phyloP scores from a whole-genome alignment of 1,284 basidiomycete species.

The Exsudoporus floridanus region DNA sequence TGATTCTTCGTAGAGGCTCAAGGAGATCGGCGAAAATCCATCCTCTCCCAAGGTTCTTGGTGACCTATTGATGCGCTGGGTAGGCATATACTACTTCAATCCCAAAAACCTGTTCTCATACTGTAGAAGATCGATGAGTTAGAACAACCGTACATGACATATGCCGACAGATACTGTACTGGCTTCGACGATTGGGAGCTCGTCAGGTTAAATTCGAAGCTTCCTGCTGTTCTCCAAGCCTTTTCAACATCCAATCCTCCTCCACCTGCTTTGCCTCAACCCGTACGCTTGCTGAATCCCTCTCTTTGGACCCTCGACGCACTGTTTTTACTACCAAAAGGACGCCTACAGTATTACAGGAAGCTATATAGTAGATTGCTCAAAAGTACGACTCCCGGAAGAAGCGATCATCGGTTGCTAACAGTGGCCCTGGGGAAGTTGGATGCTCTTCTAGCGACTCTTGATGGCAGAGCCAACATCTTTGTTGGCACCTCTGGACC shows the following conservation, averaged over 20 bases:
- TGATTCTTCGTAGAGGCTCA: constrained; percentile 68
- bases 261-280: constrained; percentile 44
- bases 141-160: constrained; percentile 82
- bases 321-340: constrained; percentile 84
- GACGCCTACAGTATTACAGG: constrained; percentile 88
- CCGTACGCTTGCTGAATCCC: constrained; percentile 39
- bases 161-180: constrained; percentile 68
- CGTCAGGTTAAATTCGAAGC: constrained; percentile 72
- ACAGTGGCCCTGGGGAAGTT: constrained; percentile 80
- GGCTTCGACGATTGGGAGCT: constrained; percentile 86
- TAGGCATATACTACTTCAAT: constrained; percentile 37
- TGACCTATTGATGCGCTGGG: constrained; percentile 97
- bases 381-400: constrained; percentile 85
- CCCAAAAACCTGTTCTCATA: constrained; percentile 14
- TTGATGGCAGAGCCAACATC: constrained; percentile 59
- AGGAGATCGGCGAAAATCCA: constrained; percentile 91
- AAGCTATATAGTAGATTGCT: constrained; percentile 87
- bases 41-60: constrained; percentile 94
- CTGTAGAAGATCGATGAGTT: constrained; percentile 81
- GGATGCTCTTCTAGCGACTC: constrained; percentile 66
- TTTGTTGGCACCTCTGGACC: constrained; percentile 38
- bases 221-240: constrained; percentile 66
- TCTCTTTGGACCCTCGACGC: constrained; percentile 82
- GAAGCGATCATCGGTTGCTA: constrained; percentile 85
- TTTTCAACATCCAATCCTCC: constrained; percentile 69